Base-by-base conservation (phyloP, 73 alveolate species). In the Urostyla sp. region DNA sequence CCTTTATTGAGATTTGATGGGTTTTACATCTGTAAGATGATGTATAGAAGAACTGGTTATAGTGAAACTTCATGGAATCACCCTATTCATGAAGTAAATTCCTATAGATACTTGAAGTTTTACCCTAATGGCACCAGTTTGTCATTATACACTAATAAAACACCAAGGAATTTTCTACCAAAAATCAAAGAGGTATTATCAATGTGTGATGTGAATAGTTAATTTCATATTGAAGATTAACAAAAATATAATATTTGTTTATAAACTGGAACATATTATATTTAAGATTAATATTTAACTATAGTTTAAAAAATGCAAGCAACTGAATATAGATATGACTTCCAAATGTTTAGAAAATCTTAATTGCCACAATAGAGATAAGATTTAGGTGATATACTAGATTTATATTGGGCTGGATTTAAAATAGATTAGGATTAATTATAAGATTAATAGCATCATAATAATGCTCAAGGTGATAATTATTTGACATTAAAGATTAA, bases 361-460 rank as follows among this genome's bases (percentile, higher is more conserved):
- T 67, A 49, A 6, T 30, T 69, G 35, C 83, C 83, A 27, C 72
- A 69, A 21, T 69, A 69, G 24, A 15, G 11, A 21, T 46, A 34
- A 32, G 83, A 69, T 10, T 46, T 51, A 46, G 15, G 20, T 11
- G 83, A 69, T 49, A 26, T 27, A 16, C 5, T 69, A 6, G 69
- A 69, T 69, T 26, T 69, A 69, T 69, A 59, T 55, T 69, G 83
- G 83, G 83, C 83, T n/a, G 83, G 83, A 20, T 69, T 69, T 27
- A 69, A 69, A 54, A 49, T 69, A 6, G 83, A 49, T 37, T 49
- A 44, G 49, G 58, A 32, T 5, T 24, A 69, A 20, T 34, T 69
- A 16, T 67, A 46, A 6, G 83, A 49, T 44, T 16, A 10, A 40
- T 11, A 16, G 52, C 10, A 11, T 10, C 20, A 10, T 40, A 49